Percentiles rank a stretch among this genome's conserved stretches.
Conservation (phyloP, 2,329 filamentous ascomycete species). For the Sordariomycetes sp. region DNA sequence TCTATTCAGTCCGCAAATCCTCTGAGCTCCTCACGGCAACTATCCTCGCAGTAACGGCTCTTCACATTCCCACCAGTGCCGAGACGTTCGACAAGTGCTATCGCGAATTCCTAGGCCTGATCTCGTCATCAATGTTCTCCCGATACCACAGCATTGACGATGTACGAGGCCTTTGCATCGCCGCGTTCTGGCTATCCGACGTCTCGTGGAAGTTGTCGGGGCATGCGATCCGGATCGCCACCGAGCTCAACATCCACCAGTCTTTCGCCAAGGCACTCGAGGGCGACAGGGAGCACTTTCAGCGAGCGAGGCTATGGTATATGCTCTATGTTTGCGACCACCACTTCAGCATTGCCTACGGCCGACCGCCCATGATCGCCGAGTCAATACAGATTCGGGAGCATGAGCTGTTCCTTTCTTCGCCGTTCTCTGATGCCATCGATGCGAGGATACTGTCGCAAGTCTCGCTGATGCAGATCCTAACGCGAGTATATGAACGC, state of each 20-base stretch:
- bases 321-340: slow-evolving; percentile 57
- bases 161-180: slow-evolving; percentile 51
- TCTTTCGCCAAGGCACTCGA: slow-evolving; percentile 37
- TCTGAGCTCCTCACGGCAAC: slow-evolving; percentile 18
- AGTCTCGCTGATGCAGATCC: slow-evolving; percentile 49
- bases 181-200: slow-evolving; percentile 56
- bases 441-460: slow-evolving; percentile 48
- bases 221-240: slow-evolving; percentile 47
- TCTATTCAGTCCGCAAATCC: slow-evolving; percentile 16
- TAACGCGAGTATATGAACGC: slow-evolving; percentile 46
- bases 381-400: slow-evolving; percentile 48
- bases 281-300: slow-evolving; percentile 34
- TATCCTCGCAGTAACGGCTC: slow-evolving; percentile 21
- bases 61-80: slow-evolving; percentile 22
- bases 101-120: slow-evolving; percentile 46
- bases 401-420: slow-evolving; percentile 42
- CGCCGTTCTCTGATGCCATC: slow-evolving; percentile 31
- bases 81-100: slow-evolving; percentile 46
- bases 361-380: slow-evolving; percentile 47
- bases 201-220: slow-evolving; percentile 47
- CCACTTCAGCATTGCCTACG: slow-evolving; percentile 55
- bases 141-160: slow-evolving; percentile 43
- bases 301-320: slow-evolving; percentile 53
- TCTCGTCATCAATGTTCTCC: slow-evolving; percentile 48
- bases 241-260: slow-evolving; percentile 46